phyloP scores from a whole-genome alignment of 148 eudicot genomes.

The Camellia sinensis region DNA sequence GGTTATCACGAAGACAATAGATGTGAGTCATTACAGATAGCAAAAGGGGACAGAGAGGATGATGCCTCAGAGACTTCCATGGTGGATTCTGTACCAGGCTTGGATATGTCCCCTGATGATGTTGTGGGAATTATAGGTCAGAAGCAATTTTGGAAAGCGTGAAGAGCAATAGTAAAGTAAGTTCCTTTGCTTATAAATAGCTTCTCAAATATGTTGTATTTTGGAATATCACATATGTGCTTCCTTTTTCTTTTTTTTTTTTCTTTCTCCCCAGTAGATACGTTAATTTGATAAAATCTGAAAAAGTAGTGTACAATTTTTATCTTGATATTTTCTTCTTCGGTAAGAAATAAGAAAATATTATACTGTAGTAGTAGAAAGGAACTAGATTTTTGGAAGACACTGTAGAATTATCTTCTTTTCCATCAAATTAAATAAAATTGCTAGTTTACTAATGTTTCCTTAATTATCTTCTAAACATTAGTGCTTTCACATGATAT shows the following conservation, averaged over 20 bases:
- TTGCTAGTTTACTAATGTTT: neutral
- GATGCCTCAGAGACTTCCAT: slow-evolving; percentile 69
- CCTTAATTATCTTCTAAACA: neutral
- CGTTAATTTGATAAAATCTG: too few relatives aligned
- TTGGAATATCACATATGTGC: slow-evolving; percentile 7
- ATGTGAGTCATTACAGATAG: slow-evolving; percentile 27
- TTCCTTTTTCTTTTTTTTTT: too few relatives aligned
- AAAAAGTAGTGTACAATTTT: too few relatives aligned
- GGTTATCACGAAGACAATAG: slow-evolving; percentile 31
- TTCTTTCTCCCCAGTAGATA: too few relatives aligned
- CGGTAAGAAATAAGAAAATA: too few relatives aligned
- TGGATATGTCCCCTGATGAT: slow-evolving; percentile 73
- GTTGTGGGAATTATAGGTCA: slow-evolving; percentile 79
- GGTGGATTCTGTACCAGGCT: slow-evolving; percentile 57
- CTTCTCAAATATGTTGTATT: neutral
- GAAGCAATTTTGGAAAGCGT: slow-evolving; percentile 92
- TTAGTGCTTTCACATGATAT: neutral
- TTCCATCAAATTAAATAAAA: neutral
- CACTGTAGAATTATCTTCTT: neutral
- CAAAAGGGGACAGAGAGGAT: slow-evolving; percentile 47
- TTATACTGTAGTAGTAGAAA: neutral
- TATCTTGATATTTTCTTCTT: too few relatives aligned
- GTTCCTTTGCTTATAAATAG: slow-evolving; percentile 21
- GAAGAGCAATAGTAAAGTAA: slow-evolving; percentile 89
- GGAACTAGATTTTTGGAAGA: neutral